Base-by-base conservation (phyloP, 2,329 filamentous ascomycete species). In the Aspergillus texensis region DNA sequence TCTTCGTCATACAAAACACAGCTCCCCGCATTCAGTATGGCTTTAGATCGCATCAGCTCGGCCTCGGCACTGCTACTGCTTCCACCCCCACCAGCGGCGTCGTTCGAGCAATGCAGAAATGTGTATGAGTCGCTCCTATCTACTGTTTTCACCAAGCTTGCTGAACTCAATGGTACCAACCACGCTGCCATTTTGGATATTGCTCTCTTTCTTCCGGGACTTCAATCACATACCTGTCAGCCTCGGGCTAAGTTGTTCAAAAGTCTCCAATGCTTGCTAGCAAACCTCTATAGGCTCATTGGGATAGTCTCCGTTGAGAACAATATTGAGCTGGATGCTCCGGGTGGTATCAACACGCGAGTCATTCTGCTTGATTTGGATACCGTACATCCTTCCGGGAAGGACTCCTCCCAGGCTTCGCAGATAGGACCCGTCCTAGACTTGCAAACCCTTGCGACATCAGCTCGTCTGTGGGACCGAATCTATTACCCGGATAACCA, bases 211-310 rank as follows among this genome's bases (percentile, higher is more conserved):
- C 85, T 86, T 55, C 86, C 89, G 2, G 81, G 90, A 58, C 82
- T 93, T 14, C 79, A 83, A 54, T 83, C 85, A 24, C 78, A 79
- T 36, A 79, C 81, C 28, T 78, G 80, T 26, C 77, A 79, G 34
- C 82, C 85, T 53, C 84, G 85, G 69, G 81, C 84, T 28, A 80
- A 86, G 53, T 81, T 86, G 21, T 96, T 93, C 85, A 74, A 83
- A 39, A 79, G 84, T n/a, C 85, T 89, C 0, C 93, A 97, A 77
- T 83, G 85, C n/a, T 82, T 94, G 6, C 79, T 97, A 26, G 91
- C 91, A 3, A 86, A 86, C 30, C 75, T 96, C 28, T 98, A 98
- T 82, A 88, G 89, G 71, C 84, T 97, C 57, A 82, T 95, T 61
- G 90, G 90, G 39, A 81, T 89, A 53, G 82, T 92, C n/a, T 92